Conservation (phyloP, 129 eudicot species). For the Artemisia annua region DNA sequence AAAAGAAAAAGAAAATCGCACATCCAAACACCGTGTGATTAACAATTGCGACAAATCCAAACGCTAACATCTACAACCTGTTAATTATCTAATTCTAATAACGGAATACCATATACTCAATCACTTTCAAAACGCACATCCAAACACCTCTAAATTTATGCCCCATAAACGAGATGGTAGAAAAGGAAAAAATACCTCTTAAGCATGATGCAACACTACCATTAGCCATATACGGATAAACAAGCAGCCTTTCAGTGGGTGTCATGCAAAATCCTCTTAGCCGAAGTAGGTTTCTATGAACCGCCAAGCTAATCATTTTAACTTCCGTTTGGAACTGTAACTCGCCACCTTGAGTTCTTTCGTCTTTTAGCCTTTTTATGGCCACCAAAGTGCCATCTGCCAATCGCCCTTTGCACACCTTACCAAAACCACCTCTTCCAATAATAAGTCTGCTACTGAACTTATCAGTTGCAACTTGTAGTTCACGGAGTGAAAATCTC, state of each 20-base stretch:
- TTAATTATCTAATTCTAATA: background rate
- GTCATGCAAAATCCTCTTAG: constrained; percentile 95
- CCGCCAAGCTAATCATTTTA: constrained; percentile 93
- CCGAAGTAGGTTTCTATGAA: constrained; percentile 83
- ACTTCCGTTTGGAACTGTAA: constrained; percentile 89
- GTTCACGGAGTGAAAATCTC: constrained; percentile 79
- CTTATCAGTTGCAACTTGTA: constrained; percentile 86
- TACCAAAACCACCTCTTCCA: constrained; percentile 95
- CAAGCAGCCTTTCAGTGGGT: constrained; percentile 85
- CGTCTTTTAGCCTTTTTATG: constrained; percentile 85
- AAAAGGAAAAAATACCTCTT: constrained; percentile 51
- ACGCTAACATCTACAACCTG: too few relatives aligned
- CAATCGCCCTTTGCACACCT: constrained; percentile 80
- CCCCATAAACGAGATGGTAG: too few relatives aligned
- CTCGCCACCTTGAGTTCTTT: constrained; percentile 90
- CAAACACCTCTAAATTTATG: background rate
- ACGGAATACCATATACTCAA: background rate
- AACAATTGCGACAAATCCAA: too few relatives aligned
- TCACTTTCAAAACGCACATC: background rate
- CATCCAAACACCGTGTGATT: too few relatives aligned
- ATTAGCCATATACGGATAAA: constrained; percentile 87
- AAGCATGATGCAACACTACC: constrained; percentile 95
- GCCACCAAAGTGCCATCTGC: constrained; percentile 87
- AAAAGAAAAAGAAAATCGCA: background rate
- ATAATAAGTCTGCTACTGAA: constrained; percentile 71